Conservation (phyloP, 305 asterid species). For the Fraxinus latifolia region DNA sequence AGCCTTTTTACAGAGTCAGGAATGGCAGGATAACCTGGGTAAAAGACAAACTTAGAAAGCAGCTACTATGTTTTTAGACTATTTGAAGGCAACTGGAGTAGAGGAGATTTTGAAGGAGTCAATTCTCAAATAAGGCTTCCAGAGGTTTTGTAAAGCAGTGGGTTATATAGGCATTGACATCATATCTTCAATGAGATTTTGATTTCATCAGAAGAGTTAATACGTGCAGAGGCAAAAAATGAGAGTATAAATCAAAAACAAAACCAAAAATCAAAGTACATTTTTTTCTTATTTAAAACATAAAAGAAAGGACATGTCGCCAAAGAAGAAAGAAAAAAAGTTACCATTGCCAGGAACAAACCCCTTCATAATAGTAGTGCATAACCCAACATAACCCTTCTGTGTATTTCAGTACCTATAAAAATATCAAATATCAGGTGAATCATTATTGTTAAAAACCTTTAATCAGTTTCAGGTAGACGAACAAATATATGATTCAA, state of each 20-base stretch:
- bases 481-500: neutral
- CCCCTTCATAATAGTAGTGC: slow-evolving; percentile 98
- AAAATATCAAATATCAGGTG: slow-evolving; percentile 15
- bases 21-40: slow-evolving; percentile 7
- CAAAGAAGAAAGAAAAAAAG: slow-evolving; percentile 21
- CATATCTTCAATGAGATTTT: neutral
- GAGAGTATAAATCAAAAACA: neutral
- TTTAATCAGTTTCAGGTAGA: neutral
- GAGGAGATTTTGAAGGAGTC: neutral
- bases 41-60: neutral
- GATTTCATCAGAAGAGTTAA: neutral
- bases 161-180: neutral
- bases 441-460: neutral
- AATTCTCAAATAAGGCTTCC: neutral
- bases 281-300: neutral
- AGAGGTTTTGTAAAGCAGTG: neutral
- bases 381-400: slow-evolving; percentile 99
- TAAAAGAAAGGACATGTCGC: slow-evolving; percentile 9
- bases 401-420: slow-evolving; percentile 75
- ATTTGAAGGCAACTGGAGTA: neutral
- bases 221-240: neutral
- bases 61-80: neutral
- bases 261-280: neutral
- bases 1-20: neutral
- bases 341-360: slow-evolving; percentile 98